These are phyloP conservation scores for Boletus sensibilis DNA, from an alignment of 768 basidiomycete genomes.

Conservation along the genomic window DNA sequence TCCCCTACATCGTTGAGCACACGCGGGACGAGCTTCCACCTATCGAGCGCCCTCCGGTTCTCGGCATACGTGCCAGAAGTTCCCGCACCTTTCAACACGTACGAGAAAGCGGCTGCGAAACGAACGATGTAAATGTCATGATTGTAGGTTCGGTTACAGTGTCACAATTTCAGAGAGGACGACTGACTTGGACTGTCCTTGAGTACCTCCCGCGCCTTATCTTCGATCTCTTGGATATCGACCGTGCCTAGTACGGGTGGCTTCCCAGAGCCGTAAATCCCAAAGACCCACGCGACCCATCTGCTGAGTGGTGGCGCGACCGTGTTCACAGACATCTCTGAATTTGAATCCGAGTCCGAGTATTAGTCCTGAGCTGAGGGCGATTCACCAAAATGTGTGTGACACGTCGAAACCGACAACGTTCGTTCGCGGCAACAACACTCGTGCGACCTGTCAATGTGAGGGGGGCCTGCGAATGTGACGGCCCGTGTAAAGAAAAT, in stretches of 20 bases:
- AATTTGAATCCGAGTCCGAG: neutral
- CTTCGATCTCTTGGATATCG: slow-evolving; percentile 60
- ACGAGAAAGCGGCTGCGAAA: slow-evolving; percentile 58
- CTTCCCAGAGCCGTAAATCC: slow-evolving; percentile 23
- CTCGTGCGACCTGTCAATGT: neutral
- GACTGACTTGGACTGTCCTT: slow-evolving; percentile 52
- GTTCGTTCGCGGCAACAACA: neutral
- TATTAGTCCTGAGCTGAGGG: neutral
- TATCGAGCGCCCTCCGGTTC: slow-evolving; percentile 59
- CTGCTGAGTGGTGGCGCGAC: slow-evolving; percentile 21
- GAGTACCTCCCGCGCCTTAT: slow-evolving; percentile 58
- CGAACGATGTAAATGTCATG: neutral
- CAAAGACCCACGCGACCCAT: slow-evolving; percentile 23
- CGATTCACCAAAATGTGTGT: neutral
- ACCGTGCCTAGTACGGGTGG: slow-evolving; percentile 52
- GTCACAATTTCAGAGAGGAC: neutral
- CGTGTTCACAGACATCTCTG: slow-evolving; percentile 19
- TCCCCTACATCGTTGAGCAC: slow-evolving; percentile 53
- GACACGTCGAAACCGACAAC: neutral
- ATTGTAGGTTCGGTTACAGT: neutral
- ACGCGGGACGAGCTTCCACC: slow-evolving; percentile 55
- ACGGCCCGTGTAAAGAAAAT: neutral
- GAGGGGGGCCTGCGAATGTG: neutral
- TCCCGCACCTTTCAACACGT: slow-evolving; percentile 71
- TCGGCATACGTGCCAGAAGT: slow-evolving; percentile 58